phyloP scores from a whole-genome alignment of 306 rosid genomes.

The Cicer cuneatum region DNA sequence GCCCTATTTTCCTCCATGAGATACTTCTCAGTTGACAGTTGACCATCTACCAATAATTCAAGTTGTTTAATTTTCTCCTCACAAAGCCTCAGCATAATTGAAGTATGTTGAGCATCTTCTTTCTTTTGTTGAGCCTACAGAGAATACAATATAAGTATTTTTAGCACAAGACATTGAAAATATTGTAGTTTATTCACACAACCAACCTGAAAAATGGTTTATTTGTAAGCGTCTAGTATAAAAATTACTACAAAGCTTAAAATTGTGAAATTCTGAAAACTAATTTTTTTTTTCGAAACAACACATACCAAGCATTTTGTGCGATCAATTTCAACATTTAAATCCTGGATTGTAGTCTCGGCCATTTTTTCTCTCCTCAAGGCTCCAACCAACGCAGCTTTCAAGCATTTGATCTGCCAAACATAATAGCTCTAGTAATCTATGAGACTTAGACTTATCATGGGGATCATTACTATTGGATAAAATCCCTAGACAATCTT shows the following conservation, averaged over 20 bases:
- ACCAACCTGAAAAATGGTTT: constrained; percentile 1
- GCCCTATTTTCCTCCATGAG: constrained; percentile 77
- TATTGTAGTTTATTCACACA: constrained; percentile 14
- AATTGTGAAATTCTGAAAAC: constrained; percentile 19
- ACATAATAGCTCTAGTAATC: constrained; percentile 41
- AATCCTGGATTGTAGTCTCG: constrained; percentile 62
- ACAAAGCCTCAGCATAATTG: constrained; percentile 59
- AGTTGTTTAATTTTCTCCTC: constrained; percentile 81
- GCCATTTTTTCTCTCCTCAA: constrained; percentile 81
- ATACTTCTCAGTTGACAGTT: constrained; percentile 70
- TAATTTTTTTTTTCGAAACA: constrained; percentile 30
- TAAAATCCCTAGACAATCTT: constrained; percentile 30
- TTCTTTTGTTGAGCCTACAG: constrained; percentile 72
- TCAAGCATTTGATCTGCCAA: constrained; percentile 69
- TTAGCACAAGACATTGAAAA: constrained; percentile 42
- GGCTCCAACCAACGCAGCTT: constrained; percentile 70
- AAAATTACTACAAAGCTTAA: constrained; percentile 7
- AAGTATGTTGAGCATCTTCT: constrained; percentile 63
- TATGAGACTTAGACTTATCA: constrained; percentile 19
- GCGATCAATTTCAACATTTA: constrained; percentile 67
- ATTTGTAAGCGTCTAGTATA: not conserved
- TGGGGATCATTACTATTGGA: not conserved
- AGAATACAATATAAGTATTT: constrained; percentile 44
- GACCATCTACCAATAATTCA: constrained; percentile 68
- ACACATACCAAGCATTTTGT: constrained; percentile 63